phyloP scores from a whole-genome alignment of 805 yeast genomes.

The Wickerhamomyces xylosicus region DNA sequence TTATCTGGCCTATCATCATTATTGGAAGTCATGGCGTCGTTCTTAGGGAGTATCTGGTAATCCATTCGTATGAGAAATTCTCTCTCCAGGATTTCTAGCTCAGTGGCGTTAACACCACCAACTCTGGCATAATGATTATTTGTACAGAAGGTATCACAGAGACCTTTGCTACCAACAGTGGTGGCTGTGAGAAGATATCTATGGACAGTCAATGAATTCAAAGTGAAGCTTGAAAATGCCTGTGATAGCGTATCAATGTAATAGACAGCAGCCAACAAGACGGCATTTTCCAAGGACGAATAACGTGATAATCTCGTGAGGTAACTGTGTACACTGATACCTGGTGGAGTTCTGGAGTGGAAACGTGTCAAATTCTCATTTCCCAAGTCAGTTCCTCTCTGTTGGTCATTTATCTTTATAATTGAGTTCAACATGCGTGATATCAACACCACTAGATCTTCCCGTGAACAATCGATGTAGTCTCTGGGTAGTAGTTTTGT shows the following conservation, averaged over 20 bases:
- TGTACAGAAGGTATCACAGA: conserved; percentile 90
- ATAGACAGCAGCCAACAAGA: conserved; percentile 73
- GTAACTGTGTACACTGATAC: conserved; percentile 71
- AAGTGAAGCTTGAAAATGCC: conserved; percentile 68
- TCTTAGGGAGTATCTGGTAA: conserved; percentile 63
- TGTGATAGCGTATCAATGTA: conserved; percentile 79
- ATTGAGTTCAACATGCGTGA: conserved; percentile 74
- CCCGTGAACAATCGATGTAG: conserved; percentile 57
- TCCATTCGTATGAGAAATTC: conserved; percentile 77
- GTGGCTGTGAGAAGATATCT: conserved; percentile 85
- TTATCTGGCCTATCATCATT: no score
- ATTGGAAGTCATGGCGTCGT: conserved; percentile 13
- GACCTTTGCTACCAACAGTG: conserved; percentile 80
- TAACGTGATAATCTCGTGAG: conserved; percentile 68
- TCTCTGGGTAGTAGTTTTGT: conserved; percentile 18
- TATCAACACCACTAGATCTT: conserved; percentile 61
- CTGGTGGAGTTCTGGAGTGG: conserved; percentile 90
- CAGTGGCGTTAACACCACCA: conserved; percentile 82
- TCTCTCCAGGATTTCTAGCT: conserved; percentile 76
- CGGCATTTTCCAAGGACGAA: conserved; percentile 77
- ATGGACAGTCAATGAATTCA: conserved; percentile 89
- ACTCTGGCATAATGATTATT: conserved; percentile 92
- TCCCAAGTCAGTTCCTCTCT: neutral
- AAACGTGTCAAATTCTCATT: conserved; percentile 58
- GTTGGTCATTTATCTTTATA: conserved; percentile 62